Conservation (phyloP, 1,139 yeast genomes). For the Hanseniaspora uvarum region DNA sequence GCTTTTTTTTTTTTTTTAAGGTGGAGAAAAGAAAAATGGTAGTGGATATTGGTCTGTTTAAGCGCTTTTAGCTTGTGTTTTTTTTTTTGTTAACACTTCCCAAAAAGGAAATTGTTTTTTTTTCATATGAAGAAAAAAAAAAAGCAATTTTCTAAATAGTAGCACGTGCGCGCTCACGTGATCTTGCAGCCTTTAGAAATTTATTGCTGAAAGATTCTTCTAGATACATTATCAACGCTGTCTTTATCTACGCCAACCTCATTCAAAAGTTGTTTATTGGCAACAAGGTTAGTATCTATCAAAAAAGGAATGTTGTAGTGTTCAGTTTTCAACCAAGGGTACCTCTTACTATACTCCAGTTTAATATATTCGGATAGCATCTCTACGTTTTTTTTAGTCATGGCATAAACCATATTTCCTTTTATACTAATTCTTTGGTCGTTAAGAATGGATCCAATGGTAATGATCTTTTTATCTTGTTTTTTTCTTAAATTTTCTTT, state of each 20-base stretch:
- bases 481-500: neutral
- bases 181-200: neutral
- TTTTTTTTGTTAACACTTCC: neutral
- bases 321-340: neutral
- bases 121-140: too few relatives aligned
- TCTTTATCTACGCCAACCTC: neutral
- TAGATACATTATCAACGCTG: neutral
- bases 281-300: constrained; percentile 3
- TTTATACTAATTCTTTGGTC: neutral
- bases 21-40: too few relatives aligned
- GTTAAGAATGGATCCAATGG: constrained; percentile 13
- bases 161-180: neutral
- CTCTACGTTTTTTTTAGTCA: constrained; percentile 12
- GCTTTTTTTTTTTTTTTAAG: neutral
- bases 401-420: constrained; percentile 9
- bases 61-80: neutral
- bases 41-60: neutral
- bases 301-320: constrained; percentile 8
- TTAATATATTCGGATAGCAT: neutral
- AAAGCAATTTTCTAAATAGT: too few relatives aligned
- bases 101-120: neutral
- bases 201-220: neutral
- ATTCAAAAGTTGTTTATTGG: constrained; percentile 1
- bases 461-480: neutral
- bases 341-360: constrained; percentile 2